These are phyloP conservation scores for Metarhizium robertsii DNA, from an alignment of 2,329 filamentous ascomycete species.

Conservation along the genomic window DNA sequence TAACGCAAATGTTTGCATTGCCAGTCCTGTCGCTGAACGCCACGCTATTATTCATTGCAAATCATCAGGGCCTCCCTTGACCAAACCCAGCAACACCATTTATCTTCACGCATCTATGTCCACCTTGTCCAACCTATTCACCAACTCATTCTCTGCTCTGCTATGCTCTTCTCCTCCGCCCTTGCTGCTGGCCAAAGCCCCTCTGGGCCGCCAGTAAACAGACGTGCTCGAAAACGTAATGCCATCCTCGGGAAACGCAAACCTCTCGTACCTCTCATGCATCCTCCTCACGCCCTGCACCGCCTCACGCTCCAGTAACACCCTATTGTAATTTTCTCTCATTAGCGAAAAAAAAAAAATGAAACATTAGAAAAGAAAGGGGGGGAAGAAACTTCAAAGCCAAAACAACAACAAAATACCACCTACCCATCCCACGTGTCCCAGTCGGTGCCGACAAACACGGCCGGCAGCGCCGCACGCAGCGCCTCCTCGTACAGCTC, in stretches of 20 bases:
- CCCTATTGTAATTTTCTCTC: background rate
- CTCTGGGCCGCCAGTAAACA: slow-evolving; percentile 11
- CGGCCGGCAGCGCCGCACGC: slow-evolving; percentile 31
- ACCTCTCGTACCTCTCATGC: slow-evolving; percentile 8
- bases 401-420: background rate
- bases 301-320: slow-evolving; percentile 1
- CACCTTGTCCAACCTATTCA: background rate
- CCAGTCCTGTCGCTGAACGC: background rate
- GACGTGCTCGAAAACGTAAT: slow-evolving; percentile 13
- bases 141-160: too few species aligned
- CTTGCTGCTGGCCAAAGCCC: background rate
- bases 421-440: slow-evolving; percentile 42
- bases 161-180: background rate
- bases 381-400: too few species aligned
- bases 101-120: background rate
- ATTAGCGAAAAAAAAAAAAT: background rate
- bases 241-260: slow-evolving; percentile 11
- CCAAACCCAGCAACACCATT: too few species aligned
- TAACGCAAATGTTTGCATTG: too few species aligned
- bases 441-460: slow-evolving; percentile 50
- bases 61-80: too few species aligned
- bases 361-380: background rate
- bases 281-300: slow-evolving; percentile 9
- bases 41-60: background rate
- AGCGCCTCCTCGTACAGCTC: slow-evolving; percentile 44